Evolutionary conservation across 1,284 basidiomycete genomes (phyloP).

Genomic region (Phellopilus nigrolimitatus): DNA sequence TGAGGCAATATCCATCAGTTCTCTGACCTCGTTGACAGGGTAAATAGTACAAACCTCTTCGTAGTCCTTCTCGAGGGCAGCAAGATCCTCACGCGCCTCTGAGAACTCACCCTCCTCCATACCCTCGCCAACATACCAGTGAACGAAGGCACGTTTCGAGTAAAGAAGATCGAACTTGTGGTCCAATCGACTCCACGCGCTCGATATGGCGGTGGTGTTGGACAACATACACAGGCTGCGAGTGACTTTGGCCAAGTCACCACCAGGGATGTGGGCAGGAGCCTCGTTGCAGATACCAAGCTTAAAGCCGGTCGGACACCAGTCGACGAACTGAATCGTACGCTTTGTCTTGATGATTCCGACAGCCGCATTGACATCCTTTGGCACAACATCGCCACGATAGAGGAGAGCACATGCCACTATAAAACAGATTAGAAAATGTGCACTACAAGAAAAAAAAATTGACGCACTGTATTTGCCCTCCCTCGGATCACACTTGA

Average conservation of each 20-base stretch:
- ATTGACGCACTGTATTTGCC: constrained; percentile 88
- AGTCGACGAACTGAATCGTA: constrained; percentile 97
- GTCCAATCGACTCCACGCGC: constrained; percentile 87
- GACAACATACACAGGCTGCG: constrained; percentile 96
- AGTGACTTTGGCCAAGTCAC: constrained; percentile 91
- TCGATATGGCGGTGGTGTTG: constrained; percentile 82
- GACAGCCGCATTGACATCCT: constrained; percentile 93
- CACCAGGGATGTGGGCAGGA: constrained; percentile 85
- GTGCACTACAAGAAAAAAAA: constrained; percentile 4
- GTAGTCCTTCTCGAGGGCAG: constrained; percentile 95
- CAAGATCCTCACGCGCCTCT: constrained; percentile 95
- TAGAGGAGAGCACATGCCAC: constrained; percentile 88
- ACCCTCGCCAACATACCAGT: constrained; percentile 96
- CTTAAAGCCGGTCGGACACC: constrained; percentile 98
- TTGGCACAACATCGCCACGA: constrained; percentile 97
- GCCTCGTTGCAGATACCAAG: constrained; percentile 98
- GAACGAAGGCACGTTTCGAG: constrained; percentile 88
- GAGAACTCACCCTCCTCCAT: constrained; percentile 99
- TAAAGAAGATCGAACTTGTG: constrained; percentile 98
- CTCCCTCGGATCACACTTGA: constrained; percentile 88
- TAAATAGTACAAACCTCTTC: constrained; percentile 69
- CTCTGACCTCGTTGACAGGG: constrained; percentile 40
- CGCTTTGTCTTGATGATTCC: constrained; percentile 95
- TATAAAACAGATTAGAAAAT: constrained; percentile 26
- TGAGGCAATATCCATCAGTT: constrained; percentile 56